Evolutionary conservation across 2,329 filamentous ascomycete genomes (phyloP), one percentile per base, ranked within the genome.

Genomic region (Seiridium cupressi): DNA sequence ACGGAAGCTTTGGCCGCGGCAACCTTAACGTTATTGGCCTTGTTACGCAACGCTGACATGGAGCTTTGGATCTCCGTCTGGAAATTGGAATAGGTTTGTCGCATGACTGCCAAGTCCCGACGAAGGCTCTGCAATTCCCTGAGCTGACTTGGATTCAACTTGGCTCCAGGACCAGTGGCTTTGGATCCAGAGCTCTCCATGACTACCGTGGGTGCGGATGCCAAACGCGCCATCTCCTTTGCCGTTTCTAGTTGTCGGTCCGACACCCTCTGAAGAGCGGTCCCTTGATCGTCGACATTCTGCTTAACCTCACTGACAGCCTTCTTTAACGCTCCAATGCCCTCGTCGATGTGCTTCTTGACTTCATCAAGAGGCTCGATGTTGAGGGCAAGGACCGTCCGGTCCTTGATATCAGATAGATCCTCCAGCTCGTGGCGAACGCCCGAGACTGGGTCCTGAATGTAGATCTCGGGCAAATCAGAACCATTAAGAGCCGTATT

Each of bases 351-450:
- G 71, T 98, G 95, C 54, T 89, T 88, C 77, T 98, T 98, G 44
- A 99, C 93, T 75, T 99, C 95, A 72, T 99, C 95, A 4, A 99
- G 83, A 13, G 89, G 86, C 71, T 99, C 95, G 1, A 98, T 84
- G 67, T 99, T 99, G 47, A 99, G 80, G 0, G 95, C 96, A n/a
- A 99, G 81, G 1, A 99, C 95, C 1, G 93, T 93, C 36, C 94
- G 87, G 73, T 99, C 95, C 76, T 96, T 97, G 69, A 99, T 91
- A 71, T 99, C 95, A 18, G 82, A 86, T 36, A 99, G 80, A 71
- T 99, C 95, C 73, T 99, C 95, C 32, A 99, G 79, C 76, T 99
- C 95, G 73, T 99, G 94, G 13, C 95, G 89, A n/a, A 99, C 91
- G 0, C 95, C 95, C 7, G 95, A 98, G 2, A 97, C 85, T 0